Evolutionary conservation across 140 eudicot species (phyloP).

Genomic region (Ambrosia hybrid): DNA sequence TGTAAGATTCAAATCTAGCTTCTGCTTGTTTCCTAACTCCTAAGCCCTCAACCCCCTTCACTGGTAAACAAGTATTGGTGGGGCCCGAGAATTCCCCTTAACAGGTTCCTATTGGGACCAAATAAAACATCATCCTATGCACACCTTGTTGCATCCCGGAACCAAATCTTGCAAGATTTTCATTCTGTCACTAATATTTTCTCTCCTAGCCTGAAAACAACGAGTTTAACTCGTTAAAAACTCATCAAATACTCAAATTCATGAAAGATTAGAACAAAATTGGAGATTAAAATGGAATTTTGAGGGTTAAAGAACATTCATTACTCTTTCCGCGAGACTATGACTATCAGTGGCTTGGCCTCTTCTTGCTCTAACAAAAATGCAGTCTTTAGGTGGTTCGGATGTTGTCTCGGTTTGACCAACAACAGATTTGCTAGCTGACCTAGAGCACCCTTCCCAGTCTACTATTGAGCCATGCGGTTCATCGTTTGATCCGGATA

Average conservation of each 20-base stretch:
- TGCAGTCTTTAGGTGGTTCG: constrained; percentile 89
- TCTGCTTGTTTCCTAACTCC: no score
- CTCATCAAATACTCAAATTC: not conserved
- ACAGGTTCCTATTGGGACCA: no score
- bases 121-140: not conserved
- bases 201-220: constrained; percentile 78
- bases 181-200: constrained; percentile 98
- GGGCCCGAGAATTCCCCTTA: no score
- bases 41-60: no score
- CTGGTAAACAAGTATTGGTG: no score
- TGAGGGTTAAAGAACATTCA: constrained; percentile 24
- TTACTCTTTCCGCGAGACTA: constrained; percentile 93
- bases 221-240: not conserved
- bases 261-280: not conserved
- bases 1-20: no score
- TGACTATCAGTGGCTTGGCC: constrained; percentile 99
- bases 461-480: constrained; percentile 45
- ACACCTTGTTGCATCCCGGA: constrained; percentile 97
- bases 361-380: constrained; percentile 97
- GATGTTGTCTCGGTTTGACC: not conserved
- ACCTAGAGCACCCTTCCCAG: constrained; percentile 47
- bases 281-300: not conserved
- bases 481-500: constrained; percentile 50
- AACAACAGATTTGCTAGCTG: no score
- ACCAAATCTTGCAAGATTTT: constrained; percentile 91